Conservation (phyloP, 2,329 filamentous ascomycete species). For the Teratosphaeria destructans region DNA sequence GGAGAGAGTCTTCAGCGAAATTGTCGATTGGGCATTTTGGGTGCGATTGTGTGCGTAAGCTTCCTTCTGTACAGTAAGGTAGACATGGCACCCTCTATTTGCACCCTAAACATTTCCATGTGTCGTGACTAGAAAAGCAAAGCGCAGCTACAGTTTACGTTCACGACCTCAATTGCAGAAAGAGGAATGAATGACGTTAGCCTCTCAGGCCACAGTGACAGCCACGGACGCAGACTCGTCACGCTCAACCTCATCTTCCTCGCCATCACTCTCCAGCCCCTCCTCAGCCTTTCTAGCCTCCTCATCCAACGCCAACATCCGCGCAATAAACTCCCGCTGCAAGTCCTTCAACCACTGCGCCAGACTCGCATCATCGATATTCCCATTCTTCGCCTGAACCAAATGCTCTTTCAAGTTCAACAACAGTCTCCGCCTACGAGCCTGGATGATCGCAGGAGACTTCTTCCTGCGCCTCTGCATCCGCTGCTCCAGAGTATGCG, state of each 20-base stretch:
- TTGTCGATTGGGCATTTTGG: neutral
- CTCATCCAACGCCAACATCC: slow-evolving; percentile 59
- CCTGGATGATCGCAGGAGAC: slow-evolving; percentile 48
- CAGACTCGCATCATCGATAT: slow-evolving; percentile 55
- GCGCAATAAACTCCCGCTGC: slow-evolving; percentile 62
- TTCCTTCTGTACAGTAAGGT: neutral
- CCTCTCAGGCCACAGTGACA: neutral
- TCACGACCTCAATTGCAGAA: neutral
- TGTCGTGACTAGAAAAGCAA: neutral
- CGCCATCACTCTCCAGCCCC: neutral
- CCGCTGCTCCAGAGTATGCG: slow-evolving; percentile 49
- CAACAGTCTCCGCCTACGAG: slow-evolving; percentile 61
- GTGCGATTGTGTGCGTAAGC: neutral
- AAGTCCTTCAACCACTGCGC: slow-evolving; percentile 53
- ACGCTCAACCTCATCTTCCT: neutral
- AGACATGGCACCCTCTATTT: neutral
- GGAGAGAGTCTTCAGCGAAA: neutral
- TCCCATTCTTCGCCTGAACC: slow-evolving; percentile 53
- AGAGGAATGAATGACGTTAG: neutral
- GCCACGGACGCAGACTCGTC: neutral
- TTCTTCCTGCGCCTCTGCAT: slow-evolving; percentile 46
- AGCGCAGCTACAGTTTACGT: neutral
- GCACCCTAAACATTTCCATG: neutral
- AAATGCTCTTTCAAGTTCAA: slow-evolving; percentile 64
- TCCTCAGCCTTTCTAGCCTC: slow-evolving; percentile 17